These are phyloP conservation scores for Nannizziopsis arthrosporioides DNA, from an alignment of 2,329 filamentous ascomycete species.

Conservation along the genomic window DNA sequence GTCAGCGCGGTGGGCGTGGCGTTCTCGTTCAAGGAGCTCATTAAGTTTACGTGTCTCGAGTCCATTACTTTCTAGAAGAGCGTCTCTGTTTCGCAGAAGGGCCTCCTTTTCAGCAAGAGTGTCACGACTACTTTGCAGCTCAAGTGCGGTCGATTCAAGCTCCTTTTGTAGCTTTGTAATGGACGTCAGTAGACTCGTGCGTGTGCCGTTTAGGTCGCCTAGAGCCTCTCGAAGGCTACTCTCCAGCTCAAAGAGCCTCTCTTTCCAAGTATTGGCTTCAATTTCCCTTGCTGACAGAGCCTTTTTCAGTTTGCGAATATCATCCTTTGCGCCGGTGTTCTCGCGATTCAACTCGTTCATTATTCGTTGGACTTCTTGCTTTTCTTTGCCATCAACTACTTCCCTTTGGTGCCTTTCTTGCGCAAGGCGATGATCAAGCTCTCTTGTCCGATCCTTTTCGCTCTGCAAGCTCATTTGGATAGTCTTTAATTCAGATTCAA, in stretches of 20 bases:
- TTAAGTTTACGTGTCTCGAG: slow-evolving; percentile 74
- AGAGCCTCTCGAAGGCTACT: slow-evolving; percentile 75
- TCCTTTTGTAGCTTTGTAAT: slow-evolving; percentile 81
- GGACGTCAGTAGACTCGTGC: slow-evolving; percentile 72
- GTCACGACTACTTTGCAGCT: slow-evolving; percentile 66
- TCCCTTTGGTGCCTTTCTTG: slow-evolving; percentile 79
- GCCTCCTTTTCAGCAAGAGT: slow-evolving; percentile 82
- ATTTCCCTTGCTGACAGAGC: slow-evolving; percentile 71
- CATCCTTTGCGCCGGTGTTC: slow-evolving; percentile 69
- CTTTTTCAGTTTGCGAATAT: slow-evolving; percentile 70
- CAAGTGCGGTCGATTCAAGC: slow-evolving; percentile 69
- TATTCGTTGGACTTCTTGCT: slow-evolving; percentile 87
- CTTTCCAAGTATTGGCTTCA: slow-evolving; percentile 83
- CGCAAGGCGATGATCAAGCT: slow-evolving; percentile 62
- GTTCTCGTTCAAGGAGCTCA: slow-evolving; percentile 85
- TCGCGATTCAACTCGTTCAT: slow-evolving; percentile 88
- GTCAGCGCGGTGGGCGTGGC: slow-evolving; percentile 70
- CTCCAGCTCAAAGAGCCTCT: slow-evolving; percentile 79
- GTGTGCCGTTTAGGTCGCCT: slow-evolving; percentile 75
- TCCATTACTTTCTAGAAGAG: slow-evolving; percentile 74
- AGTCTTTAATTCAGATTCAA: slow-evolving; percentile 70
- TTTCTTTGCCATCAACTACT: slow-evolving; percentile 73
- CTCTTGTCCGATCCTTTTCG: slow-evolving; percentile 63
- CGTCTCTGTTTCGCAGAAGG: slow-evolving; percentile 78
- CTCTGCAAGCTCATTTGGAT: slow-evolving; percentile 71